Conservation (phyloP, 352 stramenopile species). For the Globisporangium middletonii region DNA sequence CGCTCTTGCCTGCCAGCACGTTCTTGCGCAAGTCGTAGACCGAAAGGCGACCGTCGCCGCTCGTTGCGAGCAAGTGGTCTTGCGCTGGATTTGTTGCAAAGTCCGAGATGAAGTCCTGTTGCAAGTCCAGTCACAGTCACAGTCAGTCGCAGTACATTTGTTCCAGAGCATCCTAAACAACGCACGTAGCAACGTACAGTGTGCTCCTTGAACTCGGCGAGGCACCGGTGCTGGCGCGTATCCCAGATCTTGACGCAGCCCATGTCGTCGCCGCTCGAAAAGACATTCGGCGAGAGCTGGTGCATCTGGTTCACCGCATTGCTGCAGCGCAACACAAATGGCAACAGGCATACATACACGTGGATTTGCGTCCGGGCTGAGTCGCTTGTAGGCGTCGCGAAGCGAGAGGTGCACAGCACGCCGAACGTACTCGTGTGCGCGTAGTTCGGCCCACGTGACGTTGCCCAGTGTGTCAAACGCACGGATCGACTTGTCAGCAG, state of each 20-base stretch:
- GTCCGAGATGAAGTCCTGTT: constrained; percentile 91
- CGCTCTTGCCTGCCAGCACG: constrained; percentile 68
- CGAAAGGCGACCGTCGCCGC: constrained; percentile 88
- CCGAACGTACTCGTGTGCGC: constrained; percentile 51
- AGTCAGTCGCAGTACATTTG: not conserved
- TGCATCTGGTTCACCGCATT: constrained; percentile 73
- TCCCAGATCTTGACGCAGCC: constrained; percentile 87
- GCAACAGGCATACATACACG: not conserved
- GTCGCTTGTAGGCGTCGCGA: constrained; percentile 2
- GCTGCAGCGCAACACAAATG: constrained; percentile 12
- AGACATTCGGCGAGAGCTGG: constrained; percentile 59
- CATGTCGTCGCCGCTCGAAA: constrained; percentile 77
- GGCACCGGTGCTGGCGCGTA: constrained; percentile 71
- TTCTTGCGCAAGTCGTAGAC: constrained; percentile 91
- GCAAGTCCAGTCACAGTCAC: not conserved
- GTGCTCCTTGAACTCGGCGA: constrained; percentile 91
- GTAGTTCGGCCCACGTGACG: constrained; percentile 71
- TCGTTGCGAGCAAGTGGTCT: constrained; percentile 85
- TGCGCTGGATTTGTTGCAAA: constrained; percentile 83
- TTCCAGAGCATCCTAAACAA: not conserved
- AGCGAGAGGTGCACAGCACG: not conserved
- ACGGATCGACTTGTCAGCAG: constrained; percentile 76
- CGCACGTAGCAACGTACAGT: constrained; percentile 27
- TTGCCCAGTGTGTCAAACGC: constrained; percentile 77
- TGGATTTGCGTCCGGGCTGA: too few relatives aligned